phyloP scores from a whole-genome alignment of 495 filamentous ascomycete genomes.

The Astrothelium macrocarpum region DNA sequence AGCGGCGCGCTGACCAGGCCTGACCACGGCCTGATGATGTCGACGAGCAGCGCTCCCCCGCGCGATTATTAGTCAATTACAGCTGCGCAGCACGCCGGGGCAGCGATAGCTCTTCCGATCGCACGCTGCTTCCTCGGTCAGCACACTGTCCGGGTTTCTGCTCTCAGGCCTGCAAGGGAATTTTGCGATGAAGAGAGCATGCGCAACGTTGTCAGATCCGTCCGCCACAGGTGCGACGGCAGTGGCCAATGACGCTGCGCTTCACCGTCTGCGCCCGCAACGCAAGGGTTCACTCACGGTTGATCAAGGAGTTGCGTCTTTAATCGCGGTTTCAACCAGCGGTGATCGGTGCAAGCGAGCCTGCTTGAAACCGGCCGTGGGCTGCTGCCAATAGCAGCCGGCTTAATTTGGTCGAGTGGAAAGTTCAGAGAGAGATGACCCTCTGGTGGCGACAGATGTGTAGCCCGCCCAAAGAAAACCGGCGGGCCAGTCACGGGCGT shows the following conservation, averaged over 20 bases:
- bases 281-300: conserved; percentile 1
- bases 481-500: neutral
- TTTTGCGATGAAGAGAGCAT: conserved; percentile 1
- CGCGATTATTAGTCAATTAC: conserved; percentile 7
- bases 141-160: neutral
- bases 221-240: neutral
- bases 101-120: neutral
- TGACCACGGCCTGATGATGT: conserved; percentile 6
- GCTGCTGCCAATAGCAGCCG: conserved; percentile 1
- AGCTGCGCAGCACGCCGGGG: neutral
- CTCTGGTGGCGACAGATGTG: neutral
- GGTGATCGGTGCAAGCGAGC: conserved; percentile 1
- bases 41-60: conserved; percentile 1
- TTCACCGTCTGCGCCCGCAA: neutral
- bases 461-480: neutral
- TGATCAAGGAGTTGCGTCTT: conserved; percentile 4
- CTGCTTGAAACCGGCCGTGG: neutral
- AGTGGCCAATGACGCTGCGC: neutral
- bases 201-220: conserved; percentile 4
- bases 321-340: conserved; percentile 1
- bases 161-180: neutral
- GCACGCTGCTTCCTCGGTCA: neutral
- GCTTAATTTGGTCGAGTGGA: neutral
- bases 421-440: neutral
- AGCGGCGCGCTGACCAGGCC: conserved; percentile 6